A percentile compares a stretch with the other conserved stretches of the same genome.
These are phyloP conservation scores for Trametes punicea DNA, from an alignment of 768 basidiomycete genomes.

Conservation along the genomic window DNA sequence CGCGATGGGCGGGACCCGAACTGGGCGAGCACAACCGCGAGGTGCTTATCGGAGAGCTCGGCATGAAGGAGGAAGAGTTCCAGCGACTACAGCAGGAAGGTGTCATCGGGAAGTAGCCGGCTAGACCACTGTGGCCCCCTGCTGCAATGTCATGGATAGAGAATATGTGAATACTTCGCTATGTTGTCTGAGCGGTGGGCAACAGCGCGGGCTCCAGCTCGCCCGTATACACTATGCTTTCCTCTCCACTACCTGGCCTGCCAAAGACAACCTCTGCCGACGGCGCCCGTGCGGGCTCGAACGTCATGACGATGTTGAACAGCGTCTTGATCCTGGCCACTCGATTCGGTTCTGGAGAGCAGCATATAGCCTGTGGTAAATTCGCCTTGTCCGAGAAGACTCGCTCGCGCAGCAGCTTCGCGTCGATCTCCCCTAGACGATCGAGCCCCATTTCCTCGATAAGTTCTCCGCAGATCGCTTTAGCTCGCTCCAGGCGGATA, in stretches of 20 bases:
- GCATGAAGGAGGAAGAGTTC: constrained; percentile 27
- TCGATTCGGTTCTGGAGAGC: constrained; percentile 22
- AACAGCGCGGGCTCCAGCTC: not conserved
- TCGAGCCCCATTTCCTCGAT: constrained; percentile 8
- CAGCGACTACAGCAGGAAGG: constrained; percentile 22
- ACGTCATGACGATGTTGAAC: constrained; percentile 37
- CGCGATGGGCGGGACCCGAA: constrained; percentile 68
- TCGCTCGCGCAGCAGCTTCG: constrained; percentile 24
- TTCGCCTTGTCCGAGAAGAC: constrained; percentile 33
- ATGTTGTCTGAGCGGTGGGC: not conserved
- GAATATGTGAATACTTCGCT: not conserved
- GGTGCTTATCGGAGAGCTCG: constrained; percentile 30
- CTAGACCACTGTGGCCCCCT: not conserved
- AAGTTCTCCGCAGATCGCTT: constrained; percentile 26
- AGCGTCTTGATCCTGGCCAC: constrained; percentile 29
- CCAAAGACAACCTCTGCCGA: constrained; percentile 33
- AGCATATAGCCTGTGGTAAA: constrained; percentile 33
- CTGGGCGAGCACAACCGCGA: constrained; percentile 46
- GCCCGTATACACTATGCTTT: constrained; percentile 22
- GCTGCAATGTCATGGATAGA: not conserved
- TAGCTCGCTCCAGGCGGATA: constrained; percentile 28
- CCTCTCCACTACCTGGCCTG: constrained; percentile 24
- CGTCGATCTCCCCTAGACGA: constrained; percentile 19
- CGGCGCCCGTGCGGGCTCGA: constrained; percentile 26
- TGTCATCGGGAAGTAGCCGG: constrained; percentile 24